Base-by-base conservation (phyloP, 768 basidiomycete genomes). In the Lyophyllum shimeji region DNA sequence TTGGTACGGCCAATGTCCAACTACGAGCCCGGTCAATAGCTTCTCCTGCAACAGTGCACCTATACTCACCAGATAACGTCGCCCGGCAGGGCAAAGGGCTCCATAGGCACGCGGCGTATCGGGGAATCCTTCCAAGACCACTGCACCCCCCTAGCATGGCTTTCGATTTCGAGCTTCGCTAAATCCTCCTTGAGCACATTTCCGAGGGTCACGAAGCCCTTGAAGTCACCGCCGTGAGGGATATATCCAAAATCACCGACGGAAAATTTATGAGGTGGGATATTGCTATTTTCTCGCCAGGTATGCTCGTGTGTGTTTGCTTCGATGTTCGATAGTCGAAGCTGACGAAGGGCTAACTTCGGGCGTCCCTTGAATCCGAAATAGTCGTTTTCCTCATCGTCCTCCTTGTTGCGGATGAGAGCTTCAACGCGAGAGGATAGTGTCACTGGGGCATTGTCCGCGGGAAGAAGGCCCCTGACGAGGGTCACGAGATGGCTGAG, bases 161-260 rank as follows among this genome's bases (percentile, higher is more conserved):
- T 56, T 40, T 65, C 58, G 5, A 70, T 20, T 13, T 61, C 56
- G 20, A 75, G 61, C 11, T 33, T 47, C 6, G 55, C 67, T 7
- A 62, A 48, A 0, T 63, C 70, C 0, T 74, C 72, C 7, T 70
- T 56, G 5, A 75, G 24, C 3, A 80, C 60, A 53, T 82, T 80
- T 24, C 70, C 60, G 39, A 81, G 58, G 23, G 66, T 57, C 40
- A 75, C 68, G 56, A 80, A 80, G 2, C 71, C 66, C 4, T 59
- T 51, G 63, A 79, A 78, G 24, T 68, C 69, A 43, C 64, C 63
- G 6, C 69, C 71, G 0, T 54, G 46, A 0, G 74, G 74, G 31
- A 80, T 62, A 52, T 79, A 81, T 15, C 79, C 79, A 23, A 78
- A 58, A 55, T 82, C 79, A 7, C 80, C 80, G 20, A 76, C 71